phyloP scores from a whole-genome alignment of 2,329 filamentous ascomycete species.

The Apiospora saccharicola region DNA sequence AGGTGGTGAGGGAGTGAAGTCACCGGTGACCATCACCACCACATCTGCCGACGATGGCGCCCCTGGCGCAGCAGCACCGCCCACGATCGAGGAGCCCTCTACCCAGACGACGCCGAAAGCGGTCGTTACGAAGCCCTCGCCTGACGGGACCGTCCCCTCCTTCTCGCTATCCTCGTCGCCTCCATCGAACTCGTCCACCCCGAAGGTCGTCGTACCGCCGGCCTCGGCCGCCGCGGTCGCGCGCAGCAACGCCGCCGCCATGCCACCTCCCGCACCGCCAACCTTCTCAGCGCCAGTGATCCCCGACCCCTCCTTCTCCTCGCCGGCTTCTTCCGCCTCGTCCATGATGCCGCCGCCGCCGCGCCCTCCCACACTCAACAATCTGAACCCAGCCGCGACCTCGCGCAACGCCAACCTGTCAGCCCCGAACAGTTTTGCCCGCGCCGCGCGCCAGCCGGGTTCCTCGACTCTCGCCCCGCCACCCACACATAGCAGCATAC shows the following conservation, averaged over 20 bases:
- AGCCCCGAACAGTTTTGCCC: constrained; percentile 48
- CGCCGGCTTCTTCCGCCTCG: constrained; percentile 20
- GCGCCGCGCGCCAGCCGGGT: constrained; percentile 39
- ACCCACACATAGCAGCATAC: constrained; percentile 59
- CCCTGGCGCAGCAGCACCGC: constrained; percentile 43
- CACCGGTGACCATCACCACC: constrained; percentile 33
- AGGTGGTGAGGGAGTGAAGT: constrained; percentile 33
- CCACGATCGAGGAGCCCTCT: constrained; percentile 38
- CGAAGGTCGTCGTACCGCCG: constrained; percentile 24
- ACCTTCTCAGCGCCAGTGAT: constrained; percentile 26
- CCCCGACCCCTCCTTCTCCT: constrained; percentile 29
- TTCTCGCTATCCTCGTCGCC: constrained; percentile 52
- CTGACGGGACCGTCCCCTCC: constrained; percentile 48
- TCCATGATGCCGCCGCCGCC: constrained; percentile 34
- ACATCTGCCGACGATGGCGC: constrained; percentile 29
- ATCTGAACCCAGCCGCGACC: constrained; percentile 29
- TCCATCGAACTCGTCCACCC: neutral
- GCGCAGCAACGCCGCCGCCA: constrained; percentile 29
- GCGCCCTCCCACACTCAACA: constrained; percentile 38
- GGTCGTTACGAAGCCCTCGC: constrained; percentile 34
- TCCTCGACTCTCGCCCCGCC: constrained; percentile 60
- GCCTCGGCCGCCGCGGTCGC: constrained; percentile 38
- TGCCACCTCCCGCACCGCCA: constrained; percentile 28
- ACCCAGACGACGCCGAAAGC: constrained; percentile 63
- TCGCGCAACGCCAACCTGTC: neutral